Evolutionary conservation across 495 filamentous ascomycete species (phyloP).

Genomic region (Bombardia bombarda): DNA sequence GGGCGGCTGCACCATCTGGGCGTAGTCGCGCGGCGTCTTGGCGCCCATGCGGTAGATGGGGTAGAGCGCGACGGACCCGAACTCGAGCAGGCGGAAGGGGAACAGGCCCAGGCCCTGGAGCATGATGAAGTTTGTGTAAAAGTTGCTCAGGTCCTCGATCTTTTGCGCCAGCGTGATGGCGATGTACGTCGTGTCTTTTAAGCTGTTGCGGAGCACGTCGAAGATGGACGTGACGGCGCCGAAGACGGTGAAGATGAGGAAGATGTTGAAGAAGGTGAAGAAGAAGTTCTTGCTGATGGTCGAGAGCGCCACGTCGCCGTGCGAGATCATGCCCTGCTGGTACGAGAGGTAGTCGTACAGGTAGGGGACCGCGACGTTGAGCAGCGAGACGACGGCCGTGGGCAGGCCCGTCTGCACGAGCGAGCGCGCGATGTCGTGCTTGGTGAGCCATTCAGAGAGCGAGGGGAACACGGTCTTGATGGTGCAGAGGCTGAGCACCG

Average conservation of each 20-base stretch:
- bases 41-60: constrained; percentile 71
- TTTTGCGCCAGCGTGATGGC: constrained; percentile 68
- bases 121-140: constrained; percentile 93
- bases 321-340: constrained; percentile 88
- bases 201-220: constrained; percentile 58
- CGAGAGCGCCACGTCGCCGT: constrained; percentile 90
- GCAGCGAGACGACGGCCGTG: constrained; percentile 70
- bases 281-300: constrained; percentile 98
- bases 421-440: constrained; percentile 59
- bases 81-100: constrained; percentile 84
- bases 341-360: constrained; percentile 90
- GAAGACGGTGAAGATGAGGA: constrained; percentile 87
- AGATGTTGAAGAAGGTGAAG: constrained; percentile 99
- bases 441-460: constrained; percentile 58
- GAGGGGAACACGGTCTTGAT: constrained; percentile 64
- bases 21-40: constrained; percentile 85
- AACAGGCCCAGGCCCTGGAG: constrained; percentile 89
- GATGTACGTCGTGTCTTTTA: constrained; percentile 71
- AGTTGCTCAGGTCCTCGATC: constrained; percentile 61
- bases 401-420: constrained; percentile 84
- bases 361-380: constrained; percentile 86
- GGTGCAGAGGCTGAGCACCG: constrained; percentile 65
- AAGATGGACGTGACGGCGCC: constrained; percentile 71
- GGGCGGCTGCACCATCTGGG: constrained; percentile 73
- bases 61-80: constrained; percentile 79